A percentile compares a stretch with the other conserved stretches of the same genome.
Evolutionary conservation across 2,329 filamentous ascomycete species (phyloP).

Genomic region (Colletotrichum melonis): DNA sequence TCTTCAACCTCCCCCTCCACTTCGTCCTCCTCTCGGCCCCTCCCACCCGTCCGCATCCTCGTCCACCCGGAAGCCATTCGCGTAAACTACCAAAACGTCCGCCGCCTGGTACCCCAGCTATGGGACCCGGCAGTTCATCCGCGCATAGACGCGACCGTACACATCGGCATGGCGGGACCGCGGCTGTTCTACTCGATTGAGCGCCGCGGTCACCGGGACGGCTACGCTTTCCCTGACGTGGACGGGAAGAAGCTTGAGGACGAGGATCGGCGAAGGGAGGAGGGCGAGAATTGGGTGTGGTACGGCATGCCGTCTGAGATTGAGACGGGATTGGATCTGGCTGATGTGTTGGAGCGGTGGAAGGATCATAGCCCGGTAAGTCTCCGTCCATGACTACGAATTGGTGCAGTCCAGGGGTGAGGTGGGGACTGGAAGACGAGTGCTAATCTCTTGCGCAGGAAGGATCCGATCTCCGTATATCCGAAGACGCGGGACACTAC

Average conservation of each 20-base stretch:
- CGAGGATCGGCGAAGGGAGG: slow-evolving; percentile 46
- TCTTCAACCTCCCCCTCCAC: slow-evolving; percentile 19
- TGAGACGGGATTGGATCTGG: slow-evolving; percentile 65
- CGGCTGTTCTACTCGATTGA: slow-evolving; percentile 77
- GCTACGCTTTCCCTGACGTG: slow-evolving; percentile 78
- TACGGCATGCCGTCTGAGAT: slow-evolving; percentile 66
- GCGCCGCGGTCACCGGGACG: slow-evolving; percentile 75
- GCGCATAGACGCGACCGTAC: slow-evolving; percentile 74
- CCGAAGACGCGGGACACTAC: slow-evolving; percentile 77
- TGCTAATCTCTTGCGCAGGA: slow-evolving; percentile 43
- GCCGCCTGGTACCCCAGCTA: slow-evolving; percentile 71
- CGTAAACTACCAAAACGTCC: slow-evolving; percentile 77
- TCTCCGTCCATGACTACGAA: not conserved
- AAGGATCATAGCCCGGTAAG: slow-evolving; percentile 61
- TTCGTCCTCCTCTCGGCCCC: slow-evolving; percentile 43
- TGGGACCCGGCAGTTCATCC: slow-evolving; percentile 58
- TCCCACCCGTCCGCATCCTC: slow-evolving; percentile 69
- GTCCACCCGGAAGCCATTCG: slow-evolving; percentile 75
- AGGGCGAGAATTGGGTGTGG: slow-evolving; percentile 64
- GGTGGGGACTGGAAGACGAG: too few species aligned
- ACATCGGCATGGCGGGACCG: slow-evolving; percentile 83
- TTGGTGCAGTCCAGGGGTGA: not conserved
- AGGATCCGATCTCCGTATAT: slow-evolving; percentile 65
- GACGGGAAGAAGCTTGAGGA: slow-evolving; percentile 70
- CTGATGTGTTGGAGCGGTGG: slow-evolving; percentile 69